Conservation (phyloP, 1,284 basidiomycete genomes). For the Phlebopus sp. region DNA sequence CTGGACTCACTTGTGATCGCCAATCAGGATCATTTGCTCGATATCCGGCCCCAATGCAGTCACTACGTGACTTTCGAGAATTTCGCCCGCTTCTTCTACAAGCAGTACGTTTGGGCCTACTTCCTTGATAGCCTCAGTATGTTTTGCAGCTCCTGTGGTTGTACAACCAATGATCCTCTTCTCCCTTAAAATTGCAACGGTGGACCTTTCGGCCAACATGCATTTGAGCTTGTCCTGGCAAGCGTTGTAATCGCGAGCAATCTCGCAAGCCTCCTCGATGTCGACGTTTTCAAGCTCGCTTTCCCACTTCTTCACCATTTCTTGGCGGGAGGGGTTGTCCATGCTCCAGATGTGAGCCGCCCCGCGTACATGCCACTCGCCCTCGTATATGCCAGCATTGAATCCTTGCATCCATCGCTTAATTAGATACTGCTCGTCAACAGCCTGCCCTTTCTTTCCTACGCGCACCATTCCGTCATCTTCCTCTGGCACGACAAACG, state of each 20-base stretch:
- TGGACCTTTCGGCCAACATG: constrained; percentile 36
- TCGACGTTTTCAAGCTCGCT: constrained; percentile 37
- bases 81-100: constrained; percentile 71
- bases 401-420: constrained; percentile 43
- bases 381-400: constrained; percentile 42
- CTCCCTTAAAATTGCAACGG: constrained; percentile 35
- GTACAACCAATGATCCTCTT: constrained; percentile 67
- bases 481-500: constrained; percentile 44
- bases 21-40: constrained; percentile 59
- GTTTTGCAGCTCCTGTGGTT: constrained; percentile 66
- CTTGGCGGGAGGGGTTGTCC: constrained; percentile 32
- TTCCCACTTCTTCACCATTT: constrained; percentile 39
- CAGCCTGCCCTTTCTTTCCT: constrained; percentile 35
- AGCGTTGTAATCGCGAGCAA: constrained; percentile 43
- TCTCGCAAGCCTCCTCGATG: constrained; percentile 35
- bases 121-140: constrained; percentile 42
- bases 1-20: constrained; percentile 60
- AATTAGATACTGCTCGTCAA: constrained; percentile 42
- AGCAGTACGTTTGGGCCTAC: constrained; percentile 51
- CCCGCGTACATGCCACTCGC: constrained; percentile 24
- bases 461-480: constrained; percentile 43
- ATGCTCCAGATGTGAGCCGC: constrained; percentile 45
- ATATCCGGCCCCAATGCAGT: constrained; percentile 50
- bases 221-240: constrained; percentile 35
- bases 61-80: constrained; percentile 62